These are phyloP conservation scores for Calocybe cyanea DNA, from an alignment of 768 basidiomycete genomes.

Conservation along the genomic window DNA sequence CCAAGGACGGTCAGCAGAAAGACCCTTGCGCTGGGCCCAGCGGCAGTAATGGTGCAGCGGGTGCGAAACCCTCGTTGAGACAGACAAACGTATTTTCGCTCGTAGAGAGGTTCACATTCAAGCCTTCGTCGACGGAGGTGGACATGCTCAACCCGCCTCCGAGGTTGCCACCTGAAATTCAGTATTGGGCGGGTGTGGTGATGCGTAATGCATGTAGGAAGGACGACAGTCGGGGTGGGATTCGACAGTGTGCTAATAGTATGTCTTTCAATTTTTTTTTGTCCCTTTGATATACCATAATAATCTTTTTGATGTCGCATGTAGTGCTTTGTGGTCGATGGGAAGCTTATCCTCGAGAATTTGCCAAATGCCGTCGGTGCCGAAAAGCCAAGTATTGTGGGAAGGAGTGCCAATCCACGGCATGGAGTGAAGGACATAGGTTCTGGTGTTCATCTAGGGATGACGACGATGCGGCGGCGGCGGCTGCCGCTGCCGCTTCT, in stretches of 20 bases:
- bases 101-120: conserved; percentile 94
- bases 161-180: conserved; percentile 81
- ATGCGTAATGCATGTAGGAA: conserved; percentile 99
- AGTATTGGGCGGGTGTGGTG: conserved; percentile 99
- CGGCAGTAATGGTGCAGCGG: no score
- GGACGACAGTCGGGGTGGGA: conserved; percentile 89
- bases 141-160: conserved; percentile 68
- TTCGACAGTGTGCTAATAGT: conserved; percentile 97
- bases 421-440: conserved; percentile 94
- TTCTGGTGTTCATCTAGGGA: conserved; percentile 85
- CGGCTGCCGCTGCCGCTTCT: not conserved
- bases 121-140: conserved; percentile 79
- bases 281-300: not conserved
- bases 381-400: conserved; percentile 98
- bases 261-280: conserved; percentile 24
- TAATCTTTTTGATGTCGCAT: conserved; percentile 10
- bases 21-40: no score
- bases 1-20: conserved; percentile 1
- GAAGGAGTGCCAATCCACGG: conserved; percentile 94
- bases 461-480: conserved; percentile 34
- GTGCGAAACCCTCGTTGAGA: conserved; percentile 26
- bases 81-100: conserved; percentile 94
- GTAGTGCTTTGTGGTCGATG: conserved; percentile 92
- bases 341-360: conserved; percentile 91
- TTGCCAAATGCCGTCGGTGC: conserved; percentile 95